phyloP scores from a whole-genome alignment of 169 alveolate genomes.

The Cryptosporidium andersoni region DNA sequence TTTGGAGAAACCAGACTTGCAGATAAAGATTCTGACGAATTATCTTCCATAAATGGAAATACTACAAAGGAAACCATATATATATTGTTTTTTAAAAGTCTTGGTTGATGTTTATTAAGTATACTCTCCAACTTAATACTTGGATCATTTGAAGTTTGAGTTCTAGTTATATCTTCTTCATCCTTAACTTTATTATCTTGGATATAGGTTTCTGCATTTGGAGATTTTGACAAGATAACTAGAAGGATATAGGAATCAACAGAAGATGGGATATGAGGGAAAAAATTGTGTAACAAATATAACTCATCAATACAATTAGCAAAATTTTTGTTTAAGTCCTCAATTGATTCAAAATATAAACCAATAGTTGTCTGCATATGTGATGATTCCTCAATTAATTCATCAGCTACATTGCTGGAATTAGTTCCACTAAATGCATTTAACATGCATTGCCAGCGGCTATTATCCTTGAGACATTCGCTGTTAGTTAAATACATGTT shows the following conservation, averaged over 20 bases:
- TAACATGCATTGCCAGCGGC: slow-evolving; percentile 62
- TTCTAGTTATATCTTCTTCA: neutral
- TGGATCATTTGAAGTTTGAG: neutral
- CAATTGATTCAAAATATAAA: slow-evolving; percentile 34
- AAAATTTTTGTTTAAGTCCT: slow-evolving; percentile 17
- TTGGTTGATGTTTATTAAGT: slow-evolving; percentile 10
- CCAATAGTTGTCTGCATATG: slow-evolving; percentile 62
- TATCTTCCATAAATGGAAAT: slow-evolving; percentile 24
- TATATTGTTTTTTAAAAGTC: slow-evolving; percentile 26
- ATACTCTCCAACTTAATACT: neutral
- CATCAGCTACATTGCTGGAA: slow-evolving; percentile 50
- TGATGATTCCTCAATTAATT: slow-evolving; percentile 43
- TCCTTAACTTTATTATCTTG: neutral
- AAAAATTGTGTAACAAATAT: slow-evolving; percentile 16
- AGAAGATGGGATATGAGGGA: slow-evolving; percentile 51
- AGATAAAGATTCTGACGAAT: slow-evolving; percentile 30
- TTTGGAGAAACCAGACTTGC: slow-evolving; percentile 51
- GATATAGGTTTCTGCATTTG: slow-evolving; percentile 4
- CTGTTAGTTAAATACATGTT: neutral
- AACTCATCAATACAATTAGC: slow-evolving; percentile 31
- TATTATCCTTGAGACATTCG: slow-evolving; percentile 1
- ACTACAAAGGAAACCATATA: slow-evolving; percentile 40
- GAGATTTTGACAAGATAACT: slow-evolving; percentile 13
- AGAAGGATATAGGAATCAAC: slow-evolving; percentile 31
- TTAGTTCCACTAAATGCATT: slow-evolving; percentile 64